Evolutionary conservation across 129 eudicot genomes (phyloP), one percentile per base, ranked within the genome.

Genomic region (Pittosporum tobira): DNA sequence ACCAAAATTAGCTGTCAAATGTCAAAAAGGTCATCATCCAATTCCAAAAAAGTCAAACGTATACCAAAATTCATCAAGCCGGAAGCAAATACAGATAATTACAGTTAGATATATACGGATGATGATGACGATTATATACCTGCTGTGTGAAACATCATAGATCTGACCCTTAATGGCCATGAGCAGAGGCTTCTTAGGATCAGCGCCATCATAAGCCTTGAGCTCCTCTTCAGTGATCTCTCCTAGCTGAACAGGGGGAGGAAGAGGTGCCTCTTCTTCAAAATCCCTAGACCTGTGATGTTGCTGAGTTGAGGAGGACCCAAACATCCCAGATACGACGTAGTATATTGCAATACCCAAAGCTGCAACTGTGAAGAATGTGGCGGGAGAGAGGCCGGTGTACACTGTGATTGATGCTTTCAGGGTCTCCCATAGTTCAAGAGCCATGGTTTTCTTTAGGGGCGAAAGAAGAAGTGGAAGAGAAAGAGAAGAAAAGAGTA

Each of bases 161-260:
- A 88, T 88, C 83, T 88, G 94, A 38, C 90, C 81, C 68, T 88
- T 88, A 67, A 88, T 88, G 4, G 96, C 96, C 94, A 88, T 88
- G 43, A 88, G 84, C 73, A 88, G 72, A 37, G 96, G 96, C 73
- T 84, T 88, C 20, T 78, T 76, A 16, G 87, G 48, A 72, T 88
- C 87, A 23, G 73, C 44, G 0, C 96, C 94, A 53, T 81, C 94
- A 63, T 78, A 88, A 27, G 61, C 72, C 47, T 81, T 84, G 70
- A 88, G 48, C 63, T 80, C 87, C 51, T 84, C 87, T 26, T 74
- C 96, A 42, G 78, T 62, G 44, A 84, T 81, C 77, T 81, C 90
- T 20, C 96, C 96, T 12, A 88, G 55, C 71, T 81, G 87, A 71
- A 88, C 89, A 7, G 96, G 96, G 9, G 94, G 96, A 1, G 94